A percentile compares a stretch with the other conserved stretches of the same genome.
These are phyloP conservation scores for Phialophora verrucosa DNA, from an alignment of 2,329 filamentous ascomycete genomes.

Conservation along the genomic window DNA sequence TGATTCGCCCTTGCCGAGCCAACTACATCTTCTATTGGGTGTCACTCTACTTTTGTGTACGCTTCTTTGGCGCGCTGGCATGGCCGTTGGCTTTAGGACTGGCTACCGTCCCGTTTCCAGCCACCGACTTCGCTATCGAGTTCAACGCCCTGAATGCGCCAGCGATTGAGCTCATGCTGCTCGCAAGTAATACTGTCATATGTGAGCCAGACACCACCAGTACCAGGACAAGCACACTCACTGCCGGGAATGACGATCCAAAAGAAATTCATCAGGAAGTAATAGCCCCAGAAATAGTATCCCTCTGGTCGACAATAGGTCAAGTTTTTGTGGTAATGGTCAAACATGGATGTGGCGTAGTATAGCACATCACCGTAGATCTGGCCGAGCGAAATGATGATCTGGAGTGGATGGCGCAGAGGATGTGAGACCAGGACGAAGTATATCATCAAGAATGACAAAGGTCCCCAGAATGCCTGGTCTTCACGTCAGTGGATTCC, in stretches of 20 bases:
- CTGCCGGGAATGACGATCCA: constrained; percentile 67
- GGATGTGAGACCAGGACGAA: constrained; percentile 61
- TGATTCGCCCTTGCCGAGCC: background rate
- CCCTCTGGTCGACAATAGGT: constrained; percentile 66
- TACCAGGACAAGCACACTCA: constrained; percentile 47
- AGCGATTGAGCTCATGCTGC: constrained; percentile 46
- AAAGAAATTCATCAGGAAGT: constrained; percentile 69
- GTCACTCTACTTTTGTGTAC: constrained; percentile 8
- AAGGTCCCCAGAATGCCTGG: constrained; percentile 65
- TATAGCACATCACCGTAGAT: constrained; percentile 69
- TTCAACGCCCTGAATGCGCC: constrained; percentile 47
- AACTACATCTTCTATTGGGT: background rate
- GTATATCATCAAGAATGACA: constrained; percentile 63
- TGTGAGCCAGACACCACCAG: constrained; percentile 7
- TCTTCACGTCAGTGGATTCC: constrained; percentile 1
- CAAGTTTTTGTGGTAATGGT: constrained; percentile 60
- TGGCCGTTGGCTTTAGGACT: constrained; percentile 35
- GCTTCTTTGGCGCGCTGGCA: constrained; percentile 24
- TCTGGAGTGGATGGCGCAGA: constrained; percentile 64
- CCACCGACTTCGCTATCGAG: constrained; percentile 38
- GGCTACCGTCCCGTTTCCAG: constrained; percentile 39
- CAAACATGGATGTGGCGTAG: constrained; percentile 67
- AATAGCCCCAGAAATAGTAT: constrained; percentile 71
- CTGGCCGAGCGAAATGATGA: constrained; percentile 67
- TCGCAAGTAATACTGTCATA: constrained; percentile 45